Base-by-base conservation (phyloP, 352 stramenopile species). In the Phytophthora idaei region DNA sequence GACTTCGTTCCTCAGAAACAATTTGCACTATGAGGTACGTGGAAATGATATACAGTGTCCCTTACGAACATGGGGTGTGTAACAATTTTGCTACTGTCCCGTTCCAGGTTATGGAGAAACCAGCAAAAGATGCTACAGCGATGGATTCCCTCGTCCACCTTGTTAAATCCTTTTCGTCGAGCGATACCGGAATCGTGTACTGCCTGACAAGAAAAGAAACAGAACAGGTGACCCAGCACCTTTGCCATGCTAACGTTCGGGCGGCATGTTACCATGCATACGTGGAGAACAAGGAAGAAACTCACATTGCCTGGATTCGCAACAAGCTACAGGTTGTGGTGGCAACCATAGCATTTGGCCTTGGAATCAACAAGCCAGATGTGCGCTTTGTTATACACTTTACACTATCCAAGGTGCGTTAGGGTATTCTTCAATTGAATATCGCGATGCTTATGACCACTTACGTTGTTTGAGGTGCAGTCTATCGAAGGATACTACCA, bases 401-500 rank as follows among this genome's bases (percentile, higher is more conserved):
- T 51, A 92, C 83, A 5, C 66, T 94, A 4, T 90, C 83, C 3
- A 93, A 93, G 74, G 81, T 88, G n/a, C 15, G 17, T 15, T 3
- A 0, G 5, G 21, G 21, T 21, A 21, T 21, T 21, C 21, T 21
- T 28, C 0, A 9, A 1, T 8, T 17, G 9, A 44, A 10, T 15
- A 27, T 37, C 51, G 14, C 6, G 14, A 25, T 54, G 15, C 4
- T 42, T 58, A 27, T n/a, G 9, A 11, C n/a, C 25, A 17, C 45
- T 62, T 37, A 62, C 27, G 10, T 32, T 28, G 41, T 27, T 28
- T 15, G 25, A 49, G 61, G 94, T 64, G 3, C 17, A 90, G 80
- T 97, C 88, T 8, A 74, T 99, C 39, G 97, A 99, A 80, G 96
- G 90, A 1, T 99, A 99, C 67, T 99, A 98, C 67, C 97, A 99